Conservation (phyloP, 2,329 filamentous ascomycete species). For the Intubia oerlemansii region DNA sequence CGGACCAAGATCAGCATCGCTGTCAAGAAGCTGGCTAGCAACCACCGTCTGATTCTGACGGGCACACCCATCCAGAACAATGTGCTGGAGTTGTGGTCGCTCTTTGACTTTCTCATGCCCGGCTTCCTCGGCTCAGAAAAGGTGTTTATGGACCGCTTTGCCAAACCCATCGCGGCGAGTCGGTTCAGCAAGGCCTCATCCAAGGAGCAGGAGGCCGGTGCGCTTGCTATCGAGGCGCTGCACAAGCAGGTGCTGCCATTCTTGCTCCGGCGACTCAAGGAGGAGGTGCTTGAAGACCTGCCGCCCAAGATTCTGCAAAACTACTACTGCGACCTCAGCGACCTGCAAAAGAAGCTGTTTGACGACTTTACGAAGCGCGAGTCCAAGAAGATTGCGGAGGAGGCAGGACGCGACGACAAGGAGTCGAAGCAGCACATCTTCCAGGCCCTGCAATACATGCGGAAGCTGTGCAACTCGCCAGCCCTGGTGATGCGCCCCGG, state of each 20-base stretch:
- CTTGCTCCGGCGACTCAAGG: slow-evolving; percentile 84
- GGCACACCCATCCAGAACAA: slow-evolving; percentile 98
- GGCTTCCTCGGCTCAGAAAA: slow-evolving; percentile 88
- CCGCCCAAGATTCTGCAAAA: slow-evolving; percentile 98
- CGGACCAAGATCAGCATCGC: slow-evolving; percentile 89
- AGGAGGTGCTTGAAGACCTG: slow-evolving; percentile 88
- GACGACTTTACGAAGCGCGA: slow-evolving; percentile 94
- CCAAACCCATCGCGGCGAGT: slow-evolving; percentile 84
- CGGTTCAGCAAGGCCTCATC: slow-evolving; percentile 94
- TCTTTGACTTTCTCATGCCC: slow-evolving; percentile 98
- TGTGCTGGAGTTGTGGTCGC: slow-evolving; percentile 86
- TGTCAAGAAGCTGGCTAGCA: slow-evolving; percentile 74
- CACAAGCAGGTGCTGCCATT: slow-evolving; percentile 97
- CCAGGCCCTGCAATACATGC: slow-evolving; percentile 98
- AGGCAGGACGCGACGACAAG: slow-evolving; percentile 69
- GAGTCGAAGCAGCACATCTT: slow-evolving; percentile 97
- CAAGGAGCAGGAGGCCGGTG: slow-evolving; percentile 93
- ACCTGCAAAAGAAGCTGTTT: slow-evolving; percentile 84
- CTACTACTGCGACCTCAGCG: slow-evolving; percentile 95
- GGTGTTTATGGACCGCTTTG: slow-evolving; percentile 89
- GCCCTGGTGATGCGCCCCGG: slow-evolving; percentile 89
- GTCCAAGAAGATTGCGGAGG: slow-evolving; percentile 65
- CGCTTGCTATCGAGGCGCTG: slow-evolving; percentile 87
- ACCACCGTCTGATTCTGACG: slow-evolving; percentile 88
- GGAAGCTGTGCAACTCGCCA: slow-evolving; percentile 94